Conservation (phyloP, 306 rosid species). For the Lablab purpureus region DNA sequence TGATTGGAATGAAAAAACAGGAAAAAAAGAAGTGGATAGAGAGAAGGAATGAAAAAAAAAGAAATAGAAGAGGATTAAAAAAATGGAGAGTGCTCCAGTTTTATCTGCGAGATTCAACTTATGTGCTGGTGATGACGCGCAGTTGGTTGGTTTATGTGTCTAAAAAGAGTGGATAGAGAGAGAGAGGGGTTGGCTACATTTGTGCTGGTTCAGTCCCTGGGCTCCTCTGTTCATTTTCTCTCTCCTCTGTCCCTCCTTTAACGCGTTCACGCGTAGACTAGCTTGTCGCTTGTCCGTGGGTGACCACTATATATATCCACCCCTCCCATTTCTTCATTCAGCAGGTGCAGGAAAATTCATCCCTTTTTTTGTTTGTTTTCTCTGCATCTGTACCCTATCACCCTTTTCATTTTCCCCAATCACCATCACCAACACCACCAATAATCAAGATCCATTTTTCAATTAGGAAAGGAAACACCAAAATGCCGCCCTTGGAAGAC, state of each 20-base stretch:
- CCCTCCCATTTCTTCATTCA: not conserved
- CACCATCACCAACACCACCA: not conserved
- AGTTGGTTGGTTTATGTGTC: not conserved
- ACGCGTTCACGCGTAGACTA: constrained; percentile 74
- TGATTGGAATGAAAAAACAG: too few relatives aligned
- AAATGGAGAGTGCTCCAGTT: not conserved
- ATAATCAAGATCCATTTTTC: not conserved
- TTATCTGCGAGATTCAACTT: not conserved
- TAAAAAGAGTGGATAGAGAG: constrained; percentile 37
- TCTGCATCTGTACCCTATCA: constrained; percentile 53
- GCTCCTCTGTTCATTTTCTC: constrained; percentile 2
- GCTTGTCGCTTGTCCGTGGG: constrained; percentile 47
- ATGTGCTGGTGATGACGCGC: not conserved
- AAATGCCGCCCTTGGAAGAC: constrained; percentile 71
- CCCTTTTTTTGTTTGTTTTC: not conserved
- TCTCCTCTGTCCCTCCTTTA: constrained; percentile 49
- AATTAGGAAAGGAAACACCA: not conserved
- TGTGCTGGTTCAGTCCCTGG: not conserved
- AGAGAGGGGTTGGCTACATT: not conserved
- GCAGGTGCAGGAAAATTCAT: constrained; percentile 59
- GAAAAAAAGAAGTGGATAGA: too few relatives aligned
- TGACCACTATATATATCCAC: constrained; percentile 59
- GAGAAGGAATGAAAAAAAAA: not conserved
- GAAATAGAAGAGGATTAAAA: not conserved
- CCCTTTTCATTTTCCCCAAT: too few relatives aligned